These are phyloP conservation scores for Collariella sp. DNA, from an alignment of 495 filamentous ascomycete species.

Conservation along the genomic window DNA sequence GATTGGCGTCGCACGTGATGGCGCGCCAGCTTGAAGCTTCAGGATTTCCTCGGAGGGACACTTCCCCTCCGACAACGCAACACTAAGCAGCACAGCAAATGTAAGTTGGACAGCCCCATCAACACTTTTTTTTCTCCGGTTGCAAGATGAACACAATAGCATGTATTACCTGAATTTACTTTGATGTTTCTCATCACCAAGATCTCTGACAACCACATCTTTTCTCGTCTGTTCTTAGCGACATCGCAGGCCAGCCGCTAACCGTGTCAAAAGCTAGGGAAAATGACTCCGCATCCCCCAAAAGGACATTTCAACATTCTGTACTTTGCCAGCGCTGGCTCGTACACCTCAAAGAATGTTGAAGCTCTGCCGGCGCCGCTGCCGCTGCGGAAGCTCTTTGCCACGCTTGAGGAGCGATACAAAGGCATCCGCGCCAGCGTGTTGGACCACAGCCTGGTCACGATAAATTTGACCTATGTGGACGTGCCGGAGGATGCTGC, in stretches of 20 bases:
- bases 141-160: constrained; percentile 47
- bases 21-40: neutral
- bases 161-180: constrained; percentile 49
- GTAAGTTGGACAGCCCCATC: constrained; percentile 12
- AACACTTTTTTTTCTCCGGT: constrained; percentile 11
- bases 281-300: constrained; percentile 34
- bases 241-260: constrained; percentile 9
- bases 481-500: constrained; percentile 48
- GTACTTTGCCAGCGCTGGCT: constrained; percentile 77
- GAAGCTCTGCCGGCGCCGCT: constrained; percentile 70
- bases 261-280: constrained; percentile 19
- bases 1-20: constrained; percentile 7
- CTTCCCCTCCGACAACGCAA: neutral
- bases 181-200: constrained; percentile 49
- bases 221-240: neutral
- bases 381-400: constrained; percentile 55
- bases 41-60: constrained; percentile 5
- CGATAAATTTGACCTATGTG: constrained; percentile 81
- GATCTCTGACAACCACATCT: constrained; percentile 46
- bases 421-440: constrained; percentile 68
- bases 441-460: constrained; percentile 68
- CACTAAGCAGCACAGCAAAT: neutral
- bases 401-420: constrained; percentile 65
- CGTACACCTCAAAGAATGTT: constrained; percentile 60
- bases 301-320: constrained; percentile 65